phyloP scores from a whole-genome alignment of 306 rosid genomes.

The Rosa persica region DNA sequence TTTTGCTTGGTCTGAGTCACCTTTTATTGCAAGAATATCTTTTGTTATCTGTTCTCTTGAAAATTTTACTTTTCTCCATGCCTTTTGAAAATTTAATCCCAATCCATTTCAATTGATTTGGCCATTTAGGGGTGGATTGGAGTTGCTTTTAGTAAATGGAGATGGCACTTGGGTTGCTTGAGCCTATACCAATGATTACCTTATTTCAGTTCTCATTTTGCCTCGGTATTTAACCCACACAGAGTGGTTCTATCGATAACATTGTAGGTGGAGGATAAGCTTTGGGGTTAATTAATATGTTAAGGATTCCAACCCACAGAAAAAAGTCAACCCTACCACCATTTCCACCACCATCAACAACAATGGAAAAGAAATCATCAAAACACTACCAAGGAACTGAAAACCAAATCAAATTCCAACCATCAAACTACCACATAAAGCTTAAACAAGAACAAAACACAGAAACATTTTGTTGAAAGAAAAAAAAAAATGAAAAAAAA shows the following conservation, averaged over 20 bases:
- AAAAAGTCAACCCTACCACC: conserved; percentile 30
- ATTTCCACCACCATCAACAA: conserved; percentile 35
- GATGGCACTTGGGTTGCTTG: background rate
- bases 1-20: background rate
- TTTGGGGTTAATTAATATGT: conserved; percentile 24
- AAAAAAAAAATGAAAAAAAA: background rate
- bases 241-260: conserved; percentile 31
- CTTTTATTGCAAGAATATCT: background rate
- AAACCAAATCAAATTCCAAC: conserved; percentile 15
- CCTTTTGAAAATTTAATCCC: background rate
- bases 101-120: background rate
- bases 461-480: conserved; percentile 16
- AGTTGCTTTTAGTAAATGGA: conserved; percentile 6
- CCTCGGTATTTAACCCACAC: background rate
- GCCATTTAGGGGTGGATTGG: background rate
- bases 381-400: conserved; percentile 18
- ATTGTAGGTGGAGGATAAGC: conserved; percentile 43
- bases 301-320: conserved; percentile 34
- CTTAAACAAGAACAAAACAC: background rate
- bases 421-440: conserved; percentile 33
- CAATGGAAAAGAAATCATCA: conserved; percentile 27
- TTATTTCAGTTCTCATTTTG: background rate
- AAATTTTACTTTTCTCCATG: background rate
- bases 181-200: background rate
- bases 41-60: background rate